These are phyloP conservation scores for Globisporangium radiosum DNA, from an alignment of 352 stramenopile genomes.

Conservation along the genomic window DNA sequence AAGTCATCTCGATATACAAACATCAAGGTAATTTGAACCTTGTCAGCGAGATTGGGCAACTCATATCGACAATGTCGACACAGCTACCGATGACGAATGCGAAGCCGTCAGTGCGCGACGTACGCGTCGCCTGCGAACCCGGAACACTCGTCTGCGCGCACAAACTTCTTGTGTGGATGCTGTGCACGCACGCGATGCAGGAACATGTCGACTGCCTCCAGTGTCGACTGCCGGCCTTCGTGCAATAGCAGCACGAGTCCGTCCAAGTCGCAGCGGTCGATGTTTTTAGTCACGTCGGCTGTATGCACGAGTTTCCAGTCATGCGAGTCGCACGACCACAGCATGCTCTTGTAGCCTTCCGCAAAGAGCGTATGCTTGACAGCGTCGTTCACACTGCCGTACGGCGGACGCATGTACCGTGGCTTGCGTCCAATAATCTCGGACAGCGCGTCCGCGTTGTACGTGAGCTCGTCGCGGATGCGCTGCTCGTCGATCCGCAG, in stretches of 20 bases:
- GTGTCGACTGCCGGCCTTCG: slow-evolving; percentile 4
- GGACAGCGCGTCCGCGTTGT: slow-evolving; percentile 1
- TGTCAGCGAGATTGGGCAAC: too few relatives aligned
- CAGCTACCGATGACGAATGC: too few relatives aligned
- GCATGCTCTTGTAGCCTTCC: slow-evolving; percentile 8
- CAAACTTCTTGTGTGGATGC: slow-evolving; percentile 7
- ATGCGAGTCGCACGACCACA: slow-evolving; percentile 9
- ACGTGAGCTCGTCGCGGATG: slow-evolving; percentile 2
- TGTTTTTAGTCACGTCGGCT: slow-evolving; percentile 1
- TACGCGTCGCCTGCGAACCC: slow-evolving; percentile 4
- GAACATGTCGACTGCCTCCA: slow-evolving; percentile 7
- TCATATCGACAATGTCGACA: too few relatives aligned
- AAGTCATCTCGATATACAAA: too few relatives aligned
- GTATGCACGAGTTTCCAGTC: slow-evolving; percentile 1
- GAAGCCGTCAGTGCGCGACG: neutral
- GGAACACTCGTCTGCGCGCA: slow-evolving; percentile 7
- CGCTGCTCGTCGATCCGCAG: neutral
- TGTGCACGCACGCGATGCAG: neutral
- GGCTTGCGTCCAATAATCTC: slow-evolving; percentile 1
- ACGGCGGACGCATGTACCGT: slow-evolving; percentile 10
- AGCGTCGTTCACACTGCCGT: neutral
- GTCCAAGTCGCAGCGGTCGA: slow-evolving; percentile 1
- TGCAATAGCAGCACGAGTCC: slow-evolving; percentile 6
- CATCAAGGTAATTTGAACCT: too few relatives aligned
- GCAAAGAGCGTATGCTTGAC: neutral